Conservation (phyloP, 2,329 filamentous ascomycete species). For the Penicillium sp. region DNA sequence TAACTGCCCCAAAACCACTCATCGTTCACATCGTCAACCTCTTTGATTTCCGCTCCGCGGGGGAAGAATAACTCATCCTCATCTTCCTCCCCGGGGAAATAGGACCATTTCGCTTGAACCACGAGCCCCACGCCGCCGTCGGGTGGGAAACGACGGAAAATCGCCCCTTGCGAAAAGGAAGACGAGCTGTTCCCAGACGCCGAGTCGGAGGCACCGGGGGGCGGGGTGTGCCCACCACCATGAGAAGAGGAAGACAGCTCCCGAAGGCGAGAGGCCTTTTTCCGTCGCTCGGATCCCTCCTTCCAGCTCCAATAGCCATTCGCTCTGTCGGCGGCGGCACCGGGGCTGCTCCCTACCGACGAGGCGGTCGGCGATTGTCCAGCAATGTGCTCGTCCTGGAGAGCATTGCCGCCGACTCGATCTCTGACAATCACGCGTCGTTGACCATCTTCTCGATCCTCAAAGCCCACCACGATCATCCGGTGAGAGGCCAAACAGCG, state of each 20-base stretch:
- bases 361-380: constrained; percentile 16
- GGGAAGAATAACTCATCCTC: constrained; percentile 78
- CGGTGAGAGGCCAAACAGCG: constrained; percentile 74
- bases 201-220: constrained; percentile 7
- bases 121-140: constrained; percentile 65
- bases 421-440: constrained; percentile 63
- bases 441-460: constrained; percentile 61
- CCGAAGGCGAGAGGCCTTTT: constrained; percentile 33
- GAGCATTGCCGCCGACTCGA: constrained; percentile 67
- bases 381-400: constrained; percentile 54
- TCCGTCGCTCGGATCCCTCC: constrained; percentile 34
- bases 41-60: constrained; percentile 70
- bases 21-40: constrained; percentile 80
- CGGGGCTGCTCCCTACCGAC: constrained; percentile 18
- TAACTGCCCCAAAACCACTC: constrained; percentile 89
- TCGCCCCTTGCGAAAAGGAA: constrained; percentile 6
- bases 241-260: constrained; percentile 8
- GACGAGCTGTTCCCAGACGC: constrained; percentile 16
- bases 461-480: constrained; percentile 75
- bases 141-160: constrained; percentile 56
- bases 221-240: background rate
- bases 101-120: constrained; percentile 66
- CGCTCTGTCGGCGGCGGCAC: constrained; percentile 24
- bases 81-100: constrained; percentile 57
- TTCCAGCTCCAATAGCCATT: constrained; percentile 40